Conservation (phyloP, 2,329 filamentous ascomycete species). For the Talaromyces albobiverticillius region DNA sequence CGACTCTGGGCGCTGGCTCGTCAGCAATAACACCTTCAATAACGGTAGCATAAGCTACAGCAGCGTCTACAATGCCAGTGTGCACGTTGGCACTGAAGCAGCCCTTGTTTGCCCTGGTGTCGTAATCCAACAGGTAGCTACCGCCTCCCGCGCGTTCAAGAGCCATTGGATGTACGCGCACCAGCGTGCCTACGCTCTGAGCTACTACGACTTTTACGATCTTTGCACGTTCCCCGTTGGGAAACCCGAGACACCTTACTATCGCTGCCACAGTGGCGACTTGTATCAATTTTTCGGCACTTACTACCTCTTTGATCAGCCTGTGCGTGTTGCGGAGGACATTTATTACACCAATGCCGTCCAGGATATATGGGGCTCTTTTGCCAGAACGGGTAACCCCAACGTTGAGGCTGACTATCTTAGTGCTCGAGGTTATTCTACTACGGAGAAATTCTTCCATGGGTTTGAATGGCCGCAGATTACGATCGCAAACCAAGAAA, state of each 20-base stretch:
- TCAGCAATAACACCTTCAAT: background rate
- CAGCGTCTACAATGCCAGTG: background rate
- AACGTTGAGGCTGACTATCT: background rate
- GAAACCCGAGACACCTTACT: constrained; percentile 8
- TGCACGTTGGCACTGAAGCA: background rate
- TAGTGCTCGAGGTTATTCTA: too few species aligned
- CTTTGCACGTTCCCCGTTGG: constrained; percentile 10
- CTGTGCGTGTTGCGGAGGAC: constrained; percentile 7
- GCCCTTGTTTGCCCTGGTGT: too few species aligned
- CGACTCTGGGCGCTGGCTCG: background rate
- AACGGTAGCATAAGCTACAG: background rate
- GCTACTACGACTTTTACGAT: constrained; percentile 3
- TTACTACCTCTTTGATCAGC: constrained; percentile 10
- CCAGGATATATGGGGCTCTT: constrained; percentile 9
- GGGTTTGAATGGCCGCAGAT: too few species aligned
- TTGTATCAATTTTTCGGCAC: constrained; percentile 10
- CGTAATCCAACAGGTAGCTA: too few species aligned
- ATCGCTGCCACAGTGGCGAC: constrained; percentile 7
- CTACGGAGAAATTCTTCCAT: too few species aligned
- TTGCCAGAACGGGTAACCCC: constrained; percentile 7
- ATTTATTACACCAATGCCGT: constrained; percentile 10
- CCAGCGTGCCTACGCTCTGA: constrained; percentile 2
- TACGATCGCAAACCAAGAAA: too few species aligned
- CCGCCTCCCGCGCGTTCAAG: background rate
- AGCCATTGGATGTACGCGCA: constrained; percentile 2